Conservation (phyloP, 495 filamentous ascomycete genomes). For the Parathielavia hyrcaniae region DNA sequence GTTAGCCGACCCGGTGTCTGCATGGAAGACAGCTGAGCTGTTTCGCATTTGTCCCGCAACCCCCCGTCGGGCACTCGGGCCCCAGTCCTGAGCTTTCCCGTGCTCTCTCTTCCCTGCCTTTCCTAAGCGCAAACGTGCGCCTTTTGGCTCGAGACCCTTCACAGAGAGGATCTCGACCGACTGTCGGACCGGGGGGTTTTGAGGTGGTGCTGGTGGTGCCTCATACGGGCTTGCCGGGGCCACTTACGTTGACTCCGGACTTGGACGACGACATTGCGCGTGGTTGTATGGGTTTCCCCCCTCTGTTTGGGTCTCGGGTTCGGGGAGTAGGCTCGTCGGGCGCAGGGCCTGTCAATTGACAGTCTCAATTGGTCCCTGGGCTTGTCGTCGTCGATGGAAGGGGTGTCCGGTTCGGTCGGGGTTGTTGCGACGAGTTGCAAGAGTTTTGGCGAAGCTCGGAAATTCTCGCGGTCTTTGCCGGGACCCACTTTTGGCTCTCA, state of each 20-base stretch:
- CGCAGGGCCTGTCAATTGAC: constrained; percentile 22
- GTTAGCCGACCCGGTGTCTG: constrained; percentile 2
- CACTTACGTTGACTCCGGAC: constrained; percentile 58
- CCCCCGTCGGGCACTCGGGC: background rate
- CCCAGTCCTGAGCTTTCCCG: background rate
- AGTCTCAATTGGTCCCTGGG: constrained; percentile 26
- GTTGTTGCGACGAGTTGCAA: constrained; percentile 21
- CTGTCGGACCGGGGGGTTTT: background rate
- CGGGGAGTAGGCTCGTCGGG: constrained; percentile 15
- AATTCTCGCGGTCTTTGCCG: constrained; percentile 30
- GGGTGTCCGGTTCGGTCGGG: constrained; percentile 23
- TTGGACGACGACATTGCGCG: constrained; percentile 47
- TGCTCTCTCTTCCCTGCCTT: background rate
- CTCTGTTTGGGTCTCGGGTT: constrained; percentile 10
- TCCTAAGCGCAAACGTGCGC: background rate
- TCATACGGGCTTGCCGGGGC: constrained; percentile 3
- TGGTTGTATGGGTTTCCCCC: constrained; percentile 6
- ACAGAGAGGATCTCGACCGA: background rate
- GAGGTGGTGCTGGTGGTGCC: constrained; percentile 9
- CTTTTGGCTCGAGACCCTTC: background rate
- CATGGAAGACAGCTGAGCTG: background rate
- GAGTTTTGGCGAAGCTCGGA: constrained; percentile 33
- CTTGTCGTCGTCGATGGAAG: constrained; percentile 28
- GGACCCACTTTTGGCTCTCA: constrained; percentile 11
- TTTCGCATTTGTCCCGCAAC: constrained; percentile 1